Evolutionary conservation across 2,329 filamentous ascomycete genomes (phyloP).

Genomic region (Chaetomium globosum): DNA sequence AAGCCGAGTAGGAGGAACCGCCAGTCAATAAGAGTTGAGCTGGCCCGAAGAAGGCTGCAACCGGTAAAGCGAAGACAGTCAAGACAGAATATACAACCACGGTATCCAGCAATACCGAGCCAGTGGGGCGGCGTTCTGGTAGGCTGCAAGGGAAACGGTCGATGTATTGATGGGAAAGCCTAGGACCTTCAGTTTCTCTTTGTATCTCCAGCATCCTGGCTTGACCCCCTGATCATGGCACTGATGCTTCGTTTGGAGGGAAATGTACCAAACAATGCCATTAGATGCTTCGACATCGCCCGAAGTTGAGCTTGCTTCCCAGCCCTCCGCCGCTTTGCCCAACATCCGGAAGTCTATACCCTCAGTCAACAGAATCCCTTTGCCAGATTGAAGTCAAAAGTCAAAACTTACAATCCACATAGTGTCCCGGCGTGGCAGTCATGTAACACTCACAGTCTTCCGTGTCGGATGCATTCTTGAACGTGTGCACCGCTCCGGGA

Average conservation of each 20-base stretch:
- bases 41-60: conserved; percentile 14
- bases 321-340: conserved; percentile 37
- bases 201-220: not conserved
- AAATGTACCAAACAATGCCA: conserved; percentile 46
- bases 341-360: conserved; percentile 44
- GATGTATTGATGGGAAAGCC: not conserved
- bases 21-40: conserved; percentile 26
- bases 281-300: conserved; percentile 41
- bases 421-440: conserved; percentile 44
- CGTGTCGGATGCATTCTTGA: conserved; percentile 42
- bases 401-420: conserved; percentile 44
- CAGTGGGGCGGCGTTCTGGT: conserved; percentile 39
- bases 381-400: not conserved
- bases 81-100: conserved; percentile 18
- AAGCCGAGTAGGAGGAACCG: conserved; percentile 23
- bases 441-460: conserved; percentile 44
- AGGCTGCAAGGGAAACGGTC: conserved; percentile 28
- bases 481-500: conserved; percentile 44
- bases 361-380: conserved; percentile 13
- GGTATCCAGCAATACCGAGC: conserved; percentile 7
- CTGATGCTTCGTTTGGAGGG: conserved; percentile 43
- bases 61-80: conserved; percentile 2
- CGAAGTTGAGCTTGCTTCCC: conserved; percentile 38
- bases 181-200: not conserved
- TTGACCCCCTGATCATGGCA: conserved; percentile 35